Evolutionary conservation across 2,329 filamentous ascomycete species (phyloP), one percentile per base, ranked within the genome.

Genomic region (Fonsecaea pugnacius): DNA sequence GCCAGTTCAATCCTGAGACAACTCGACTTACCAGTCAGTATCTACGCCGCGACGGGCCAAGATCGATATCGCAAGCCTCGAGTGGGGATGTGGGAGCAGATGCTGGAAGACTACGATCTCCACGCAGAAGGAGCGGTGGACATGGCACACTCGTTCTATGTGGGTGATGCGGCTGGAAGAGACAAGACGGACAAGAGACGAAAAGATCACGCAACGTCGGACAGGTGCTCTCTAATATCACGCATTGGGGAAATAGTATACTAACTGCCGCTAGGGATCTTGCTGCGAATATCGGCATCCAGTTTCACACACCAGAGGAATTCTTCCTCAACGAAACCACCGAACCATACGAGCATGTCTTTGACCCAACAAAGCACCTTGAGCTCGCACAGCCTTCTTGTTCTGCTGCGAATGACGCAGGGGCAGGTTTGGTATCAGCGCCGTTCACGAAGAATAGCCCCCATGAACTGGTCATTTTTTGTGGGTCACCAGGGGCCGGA

Each of bases 11-110:
- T 97, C 1, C 81, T 97, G 67, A 83, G 78, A 54, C 83, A 88
- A 58, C 84, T 96, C 33, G 87, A 92, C 72, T 77, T 98, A 8
- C 92, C 94, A 0, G 82, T 91, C 12, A 88, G 85, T 2, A 75
- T 98, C 24, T 97, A 97, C 76, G 95, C 93, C 7, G 94, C 95
- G 2, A 96, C 93, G 0, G 87, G 80, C 46, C 89, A 89, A 63
- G 93, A 98, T 72, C 82, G 85, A 5, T 97, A 88, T 75, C 86
- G 95, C 60, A 99, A 99, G 77, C 95, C 95, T 4, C 84, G 93
- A 43, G 83, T 82, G 1, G 94, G 93, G 21, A 97, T 98, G 91
- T 99, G 95, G 94, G 81, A 83, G 32, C 84, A 88, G 73, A 78
- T 90, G 66, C 73, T 89, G 6, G 77, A 83, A 0, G 88, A 91